Base-by-base conservation (phyloP, 495 filamentous ascomycete species). In the Penicillium roqueforti region DNA sequence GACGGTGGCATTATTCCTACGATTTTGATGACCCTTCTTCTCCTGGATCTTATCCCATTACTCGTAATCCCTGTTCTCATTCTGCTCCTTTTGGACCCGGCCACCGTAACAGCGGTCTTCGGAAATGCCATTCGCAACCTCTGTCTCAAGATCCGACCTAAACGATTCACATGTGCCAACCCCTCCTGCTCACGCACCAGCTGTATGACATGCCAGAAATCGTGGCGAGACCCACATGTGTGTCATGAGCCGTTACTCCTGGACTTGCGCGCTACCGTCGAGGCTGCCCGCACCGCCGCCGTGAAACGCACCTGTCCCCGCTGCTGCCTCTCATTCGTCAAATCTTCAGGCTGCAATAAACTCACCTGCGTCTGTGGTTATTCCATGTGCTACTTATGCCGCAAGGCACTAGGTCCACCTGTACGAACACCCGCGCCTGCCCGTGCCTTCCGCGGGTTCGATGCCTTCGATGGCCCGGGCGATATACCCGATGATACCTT, bases 351-450 rank as follows among this genome's bases (percentile, higher is more conserved):
- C 55, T 98, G 93, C 77, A 98, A 98, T 73, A 97, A 96, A 68
- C 72, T 98, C 14, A 92, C 88, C n/a, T 98, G 93, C 66, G 80
- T 89, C n/a, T 98, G 93, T 67, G 92, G 93, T 1, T 98, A 97
- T 70, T 85, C 86, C 54, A 98, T 98, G 93, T 98, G 93, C 73
- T 97, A 95, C 56, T 80, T 95, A 37, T 95, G 88, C 64, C 86
- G 88, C 23, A 75, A 79, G 56, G 75, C 75, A 18, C 63, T 80
- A 0, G 72, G 69, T 4, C 57, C 66, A 28, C 66, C 61, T 1
- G 32, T 68, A 2, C 64, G 54, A 9, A 37, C 59, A 3, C 28
- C 26, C 31, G 29, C 34, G 42, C 51, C 49, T 2, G 26, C 40
- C 10, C 57, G 57, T 25, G 50, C n/a, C 8, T 57, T 39, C 0